Conservation (phyloP, 106 monocot genomes). For the Dendrobium officinale region DNA sequence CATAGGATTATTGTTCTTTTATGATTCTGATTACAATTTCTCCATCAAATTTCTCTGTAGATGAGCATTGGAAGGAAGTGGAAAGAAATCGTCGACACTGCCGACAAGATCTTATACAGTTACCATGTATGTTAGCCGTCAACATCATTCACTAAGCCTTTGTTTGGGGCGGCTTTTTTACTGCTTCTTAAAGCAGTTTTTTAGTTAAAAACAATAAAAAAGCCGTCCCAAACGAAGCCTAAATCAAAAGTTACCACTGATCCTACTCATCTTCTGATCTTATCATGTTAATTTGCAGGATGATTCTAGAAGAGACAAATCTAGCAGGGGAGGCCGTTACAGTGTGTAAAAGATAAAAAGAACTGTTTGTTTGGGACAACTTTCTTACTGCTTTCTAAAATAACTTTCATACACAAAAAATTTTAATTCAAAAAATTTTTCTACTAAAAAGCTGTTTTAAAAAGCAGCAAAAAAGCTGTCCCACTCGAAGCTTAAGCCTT, state of each 20-base stretch:
- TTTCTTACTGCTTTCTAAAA: no score
- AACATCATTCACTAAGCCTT: not conserved
- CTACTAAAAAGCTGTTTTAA: no score
- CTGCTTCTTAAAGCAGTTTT: no score
- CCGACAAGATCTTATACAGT: constrained; percentile 67
- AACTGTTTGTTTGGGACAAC: not conserved
- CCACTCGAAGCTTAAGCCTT: no score
- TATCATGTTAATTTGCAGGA: constrained; percentile 25
- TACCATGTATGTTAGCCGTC: constrained; percentile 52
- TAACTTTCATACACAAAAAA: no score
- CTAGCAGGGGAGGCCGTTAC: constrained; percentile 56
- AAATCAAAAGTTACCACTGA: not conserved
- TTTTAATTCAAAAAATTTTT: no score
- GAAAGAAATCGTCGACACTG: constrained; percentile 71
- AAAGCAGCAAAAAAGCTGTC: no score
- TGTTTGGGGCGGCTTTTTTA: not conserved
- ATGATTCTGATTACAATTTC: not conserved
- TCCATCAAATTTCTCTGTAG: constrained; percentile 24
- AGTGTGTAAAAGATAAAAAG: constrained; percentile 11
- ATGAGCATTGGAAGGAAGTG: constrained; percentile 90
- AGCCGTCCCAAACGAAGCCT: no score
- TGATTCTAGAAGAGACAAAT: constrained; percentile 60
- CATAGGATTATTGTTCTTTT: not conserved
- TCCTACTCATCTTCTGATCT: not conserved
- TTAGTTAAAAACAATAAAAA: no score